A percentile compares a stretch with the other conserved stretches of the same genome.
These are phyloP conservation scores for Sambucus nigra DNA, from an alignment of 129 eudicot species.

Conservation along the genomic window DNA sequence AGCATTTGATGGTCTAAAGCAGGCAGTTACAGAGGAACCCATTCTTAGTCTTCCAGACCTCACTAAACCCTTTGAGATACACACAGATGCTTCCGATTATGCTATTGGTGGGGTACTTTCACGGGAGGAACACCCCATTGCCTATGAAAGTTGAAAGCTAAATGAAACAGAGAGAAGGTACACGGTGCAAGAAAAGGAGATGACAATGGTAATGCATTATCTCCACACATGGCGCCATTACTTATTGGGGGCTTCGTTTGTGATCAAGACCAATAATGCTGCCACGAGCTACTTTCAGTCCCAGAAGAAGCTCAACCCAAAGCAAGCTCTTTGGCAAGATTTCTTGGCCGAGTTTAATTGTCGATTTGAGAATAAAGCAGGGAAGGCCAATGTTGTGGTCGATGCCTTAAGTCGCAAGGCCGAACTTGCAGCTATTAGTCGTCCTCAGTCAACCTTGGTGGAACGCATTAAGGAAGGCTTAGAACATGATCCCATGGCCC, in stretches of 20 bases:
- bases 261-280: not conserved
- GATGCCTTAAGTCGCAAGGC: constrained; percentile 11
- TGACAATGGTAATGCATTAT: no score
- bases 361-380: not conserved
- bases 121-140: not conserved
- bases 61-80: no score
- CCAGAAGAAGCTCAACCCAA: not conserved
- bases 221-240: no score
- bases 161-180: not conserved
- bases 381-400: not conserved
- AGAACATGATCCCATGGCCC: not conserved
- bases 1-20: no score
- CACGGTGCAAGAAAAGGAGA: not conserved
- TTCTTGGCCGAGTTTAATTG: constrained; percentile 3
- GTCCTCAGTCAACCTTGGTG: not conserved
- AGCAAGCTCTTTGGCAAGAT: constrained; percentile 1
- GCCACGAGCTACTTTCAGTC: not conserved
- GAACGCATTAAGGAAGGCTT: not conserved
- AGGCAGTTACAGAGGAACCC: no score
- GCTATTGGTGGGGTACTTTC: not conserved
- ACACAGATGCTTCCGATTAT: not conserved
- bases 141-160: not conserved
- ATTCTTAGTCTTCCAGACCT: no score
- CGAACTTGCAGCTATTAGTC: not conserved
- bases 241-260: not conserved